Evolutionary conservation across 2,329 filamentous ascomycete genomes (phyloP), one percentile per base, ranked within the genome.

Genomic region (Metarhizium album): DNA sequence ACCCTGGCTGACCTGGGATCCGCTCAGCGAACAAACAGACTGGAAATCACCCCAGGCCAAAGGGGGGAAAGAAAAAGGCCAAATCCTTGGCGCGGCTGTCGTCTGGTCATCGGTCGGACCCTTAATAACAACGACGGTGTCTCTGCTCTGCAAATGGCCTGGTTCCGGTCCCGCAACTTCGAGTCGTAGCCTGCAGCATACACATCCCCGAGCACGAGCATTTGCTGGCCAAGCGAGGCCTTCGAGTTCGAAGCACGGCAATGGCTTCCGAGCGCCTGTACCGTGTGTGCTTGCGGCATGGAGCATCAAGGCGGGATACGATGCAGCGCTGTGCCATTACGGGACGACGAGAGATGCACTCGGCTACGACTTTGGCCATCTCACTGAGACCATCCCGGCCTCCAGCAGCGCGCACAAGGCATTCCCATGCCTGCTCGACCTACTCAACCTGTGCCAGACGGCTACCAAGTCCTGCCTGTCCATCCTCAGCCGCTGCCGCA

Each of bases 191-290:
- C 33, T 35, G 33, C 33, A 3, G 33, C 33, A 35, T 35, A 13
- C 33, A 35, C 9, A 35, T 16, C 33, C 4, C 33, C 33, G 33
- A 35, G 14, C 33, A 35, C 33, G 27, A 29, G 27, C 27, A 29
- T 29, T 29, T 29, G 6, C 7, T 29, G 18, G 7, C 18, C 37
- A 5, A 24, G 4, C 20, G 3, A 24, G 5, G 9, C 20, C 24
- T 46, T 18, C 14, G 18, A 18, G 6, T 3, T 23, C 5, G 20
- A 29, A 43, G 43, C 27, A 27, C 35, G 27, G 43, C 52, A 29
- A 54, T 54, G 53, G 47, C 50, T 37, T 40, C 40, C 38, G 43
- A 27, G 38, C 40, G 33, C 45, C 42, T 43, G 50, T 50, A 40
- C n/a, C 38, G 35, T 48, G 47, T 48, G 37, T 45, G 50, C 47